Evolutionary conservation across 768 basidiomycete genomes (phyloP).

Genomic region (Asterophora lycoperdoides): DNA sequence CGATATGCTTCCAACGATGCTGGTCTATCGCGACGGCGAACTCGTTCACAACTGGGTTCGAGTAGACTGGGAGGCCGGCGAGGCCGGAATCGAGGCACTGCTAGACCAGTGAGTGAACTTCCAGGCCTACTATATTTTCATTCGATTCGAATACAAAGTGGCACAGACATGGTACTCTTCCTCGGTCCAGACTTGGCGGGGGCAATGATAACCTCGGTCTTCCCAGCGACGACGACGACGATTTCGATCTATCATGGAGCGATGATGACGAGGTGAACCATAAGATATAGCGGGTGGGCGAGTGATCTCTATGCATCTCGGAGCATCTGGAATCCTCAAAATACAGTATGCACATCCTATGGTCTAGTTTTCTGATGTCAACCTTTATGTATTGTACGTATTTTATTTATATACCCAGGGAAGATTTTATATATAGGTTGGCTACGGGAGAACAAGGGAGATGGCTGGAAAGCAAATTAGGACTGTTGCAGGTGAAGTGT

Average conservation of each 20-base stretch:
- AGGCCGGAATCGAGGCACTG: conserved; percentile 63
- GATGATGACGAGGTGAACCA: conserved; percentile 39
- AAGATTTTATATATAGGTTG: too few relatives aligned
- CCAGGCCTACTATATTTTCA: not conserved
- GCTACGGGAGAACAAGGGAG: too few relatives aligned
- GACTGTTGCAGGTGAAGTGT: too few relatives aligned
- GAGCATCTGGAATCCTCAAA: too few relatives aligned
- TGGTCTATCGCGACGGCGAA: conserved; percentile 75
- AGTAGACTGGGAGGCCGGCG: conserved; percentile 80
- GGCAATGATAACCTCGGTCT: conserved; percentile 41
- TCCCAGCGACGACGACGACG: conserved; percentile 49
- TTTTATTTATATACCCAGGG: too few relatives aligned
- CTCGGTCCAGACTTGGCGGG: conserved; percentile 25
- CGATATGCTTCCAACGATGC: conserved; percentile 74
- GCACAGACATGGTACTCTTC: conserved; percentile 38
- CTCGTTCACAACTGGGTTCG: conserved; percentile 88
- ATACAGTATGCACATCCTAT: too few relatives aligned
- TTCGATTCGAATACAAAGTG: not conserved
- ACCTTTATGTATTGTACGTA: too few relatives aligned
- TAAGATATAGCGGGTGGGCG: not conserved
- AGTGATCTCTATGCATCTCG: too few relatives aligned
- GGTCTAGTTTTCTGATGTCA: too few relatives aligned
- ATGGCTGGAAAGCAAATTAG: too few relatives aligned
- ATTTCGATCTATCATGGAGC: conserved; percentile 50
- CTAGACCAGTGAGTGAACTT: conserved; percentile 49